Base-by-base conservation (phyloP, 2,329 filamentous ascomycete genomes). In the Colletotrichum sp. region DNA sequence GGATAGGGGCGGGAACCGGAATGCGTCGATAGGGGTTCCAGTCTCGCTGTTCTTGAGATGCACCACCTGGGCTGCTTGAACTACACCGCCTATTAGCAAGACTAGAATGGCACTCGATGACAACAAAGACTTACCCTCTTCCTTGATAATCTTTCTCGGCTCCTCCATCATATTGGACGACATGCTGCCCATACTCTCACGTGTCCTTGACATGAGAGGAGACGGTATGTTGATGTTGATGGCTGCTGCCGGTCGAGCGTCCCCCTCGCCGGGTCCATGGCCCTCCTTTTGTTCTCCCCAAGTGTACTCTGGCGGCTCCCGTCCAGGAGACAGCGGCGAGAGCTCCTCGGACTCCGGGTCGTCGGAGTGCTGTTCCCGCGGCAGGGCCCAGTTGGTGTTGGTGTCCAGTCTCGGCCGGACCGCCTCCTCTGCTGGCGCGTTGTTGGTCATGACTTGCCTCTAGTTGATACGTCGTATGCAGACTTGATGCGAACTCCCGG, bases 81-180 rank as follows among this genome's bases (percentile, higher is more conserved):
- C 71, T 74, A 22, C 5, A 32, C 25, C 0, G 12, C 18, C 32
- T 27, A 34, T 77, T 13, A 77, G 75, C n/a, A 36, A 43, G 13
- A 58, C 18, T 58, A 0, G 18, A 28, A 27, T 0, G 8, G 6
- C 34, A 15, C 22, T 43, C 16, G 8, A 27, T 5, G 8, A n/a
- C 32, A 22, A 36, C n/a, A 22, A 4, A 61, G 12, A 39, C 65
- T 56, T 2, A 71, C 77, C 56, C 52, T 81, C 80, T 48, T 80
- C 78, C 32, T 78, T 76, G 60, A 80, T 78, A 16, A 79, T 78
- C 65, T 76, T 78, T n/a, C 76, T 75, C 64, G 80, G 32, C 28
- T 80, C 78, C 15, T 71, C 74, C 39, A 79, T 27, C 48, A 79
- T 69, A 25, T 78, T 71, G 5, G 78, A 74, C 2, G 79, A 68